Conservation (phyloP, 495 filamentous ascomycete genomes). For the Aspergillus mulundensis region DNA sequence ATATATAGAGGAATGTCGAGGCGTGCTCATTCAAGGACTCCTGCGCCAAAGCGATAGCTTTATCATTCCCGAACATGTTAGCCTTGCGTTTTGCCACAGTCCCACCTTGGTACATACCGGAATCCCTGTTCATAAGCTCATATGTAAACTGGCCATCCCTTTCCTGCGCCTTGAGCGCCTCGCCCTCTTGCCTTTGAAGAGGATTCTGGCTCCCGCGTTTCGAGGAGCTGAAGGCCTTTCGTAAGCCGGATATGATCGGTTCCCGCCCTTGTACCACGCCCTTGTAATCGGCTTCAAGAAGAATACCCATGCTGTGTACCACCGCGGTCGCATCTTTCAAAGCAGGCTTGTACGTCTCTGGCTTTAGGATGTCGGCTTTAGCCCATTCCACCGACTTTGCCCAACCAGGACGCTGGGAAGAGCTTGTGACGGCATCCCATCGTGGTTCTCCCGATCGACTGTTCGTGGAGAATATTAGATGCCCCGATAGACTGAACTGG, state of each 20-base stretch:
- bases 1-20: slow-evolving; percentile 76
- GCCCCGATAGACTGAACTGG: background rate
- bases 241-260: slow-evolving; percentile 67
- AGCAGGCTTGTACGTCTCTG: slow-evolving; percentile 67
- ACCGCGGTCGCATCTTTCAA: slow-evolving; percentile 75
- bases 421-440: slow-evolving; percentile 77
- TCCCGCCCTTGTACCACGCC: slow-evolving; percentile 79
- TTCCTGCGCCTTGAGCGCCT: slow-evolving; percentile 60
- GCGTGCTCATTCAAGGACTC: slow-evolving; percentile 64
- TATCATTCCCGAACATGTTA: slow-evolving; percentile 14
- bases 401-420: slow-evolving; percentile 71
- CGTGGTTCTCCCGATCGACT: slow-evolving; percentile 85
- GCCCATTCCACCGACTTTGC: slow-evolving; percentile 79
- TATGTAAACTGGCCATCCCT: slow-evolving; percentile 79
- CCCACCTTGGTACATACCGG: slow-evolving; percentile 39
- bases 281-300: slow-evolving; percentile 98
- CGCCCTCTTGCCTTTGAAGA: slow-evolving; percentile 51
- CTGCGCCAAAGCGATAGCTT: slow-evolving; percentile 73
- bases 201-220: slow-evolving; percentile 67
- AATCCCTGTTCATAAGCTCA: slow-evolving; percentile 96
- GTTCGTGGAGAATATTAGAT: slow-evolving; percentile 9
- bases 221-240: slow-evolving; percentile 66
- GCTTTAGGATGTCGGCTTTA: slow-evolving; percentile 79
- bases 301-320: slow-evolving; percentile 89
- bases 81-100: background rate